A percentile compares a stretch with the other conserved stretches of the same genome.
Evolutionary conservation across 768 basidiomycete genomes (phyloP).

Genomic region (Suillus brevipes): DNA sequence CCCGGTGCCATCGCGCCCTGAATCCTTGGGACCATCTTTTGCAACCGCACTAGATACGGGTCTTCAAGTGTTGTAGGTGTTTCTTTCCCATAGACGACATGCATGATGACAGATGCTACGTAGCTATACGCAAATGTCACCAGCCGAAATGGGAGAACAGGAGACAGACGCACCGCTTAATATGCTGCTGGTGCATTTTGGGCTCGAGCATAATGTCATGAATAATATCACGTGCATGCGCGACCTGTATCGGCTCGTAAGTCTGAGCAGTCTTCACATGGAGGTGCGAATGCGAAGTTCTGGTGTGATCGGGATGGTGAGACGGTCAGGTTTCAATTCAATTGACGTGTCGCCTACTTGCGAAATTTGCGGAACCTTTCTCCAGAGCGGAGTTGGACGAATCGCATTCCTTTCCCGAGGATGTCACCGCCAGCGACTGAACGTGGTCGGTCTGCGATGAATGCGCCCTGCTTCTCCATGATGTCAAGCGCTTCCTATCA

Average conservation of each 20-base stretch:
- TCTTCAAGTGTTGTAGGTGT: conserved; percentile 18
- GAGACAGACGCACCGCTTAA: conserved; percentile 42
- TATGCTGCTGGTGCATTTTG: conserved; percentile 24
- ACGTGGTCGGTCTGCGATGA: conserved; percentile 49
- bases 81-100: conserved; percentile 30
- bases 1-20: conserved; percentile 34
- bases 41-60: conserved; percentile 28
- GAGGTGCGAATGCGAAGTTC: conserved; percentile 54
- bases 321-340: conserved; percentile 6
- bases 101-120: conserved; percentile 27
- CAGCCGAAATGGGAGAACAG: conserved; percentile 5
- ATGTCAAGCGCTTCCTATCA: conserved; percentile 49
- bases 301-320: conserved; percentile 15
- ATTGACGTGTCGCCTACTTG: conserved; percentile 33
- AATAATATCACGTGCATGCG: conserved; percentile 29
- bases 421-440: conserved; percentile 58
- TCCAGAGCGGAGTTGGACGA: conserved; percentile 50
- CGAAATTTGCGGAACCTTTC: conserved; percentile 61
- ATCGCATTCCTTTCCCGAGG: conserved; percentile 57
- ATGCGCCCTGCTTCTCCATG: conserved; percentile 60
- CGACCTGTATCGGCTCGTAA: conserved; percentile 48
- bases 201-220: conserved; percentile 25
- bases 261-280: conserved; percentile 47
- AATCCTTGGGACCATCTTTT: conserved; percentile 30
- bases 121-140: conserved; percentile 16